These are phyloP conservation scores for Staphylotrichum longicolle DNA, from an alignment of 495 filamentous ascomycete species.

Conservation along the genomic window DNA sequence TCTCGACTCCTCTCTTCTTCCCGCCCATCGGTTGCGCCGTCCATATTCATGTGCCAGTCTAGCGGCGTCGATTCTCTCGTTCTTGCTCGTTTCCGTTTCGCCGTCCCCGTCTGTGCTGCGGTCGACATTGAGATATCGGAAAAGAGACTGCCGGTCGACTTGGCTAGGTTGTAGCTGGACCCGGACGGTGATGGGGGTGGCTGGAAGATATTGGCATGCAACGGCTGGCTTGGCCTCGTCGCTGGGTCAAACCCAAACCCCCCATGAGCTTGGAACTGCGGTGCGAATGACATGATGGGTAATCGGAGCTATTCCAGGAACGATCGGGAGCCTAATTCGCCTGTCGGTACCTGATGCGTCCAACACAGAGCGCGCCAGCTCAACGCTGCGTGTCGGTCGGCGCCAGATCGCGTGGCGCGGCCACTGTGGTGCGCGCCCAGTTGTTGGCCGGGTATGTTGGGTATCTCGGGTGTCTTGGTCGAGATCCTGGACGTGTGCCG, in stretches of 20 bases:
- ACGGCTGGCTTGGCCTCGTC: constrained; percentile 39
- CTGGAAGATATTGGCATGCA: constrained; percentile 62
- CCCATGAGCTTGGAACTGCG: constrained; percentile 49
- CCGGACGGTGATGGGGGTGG: constrained; percentile 63
- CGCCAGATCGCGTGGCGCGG: not conserved
- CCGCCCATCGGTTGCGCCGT: constrained; percentile 28
- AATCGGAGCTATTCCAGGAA: not conserved
- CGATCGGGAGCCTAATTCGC: not conserved
- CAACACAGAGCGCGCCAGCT: not conserved
- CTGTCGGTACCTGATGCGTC: constrained; percentile 6
- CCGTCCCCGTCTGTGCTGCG: constrained; percentile 24
- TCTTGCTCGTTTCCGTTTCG: constrained; percentile 42
- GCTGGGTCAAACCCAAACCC: constrained; percentile 50
- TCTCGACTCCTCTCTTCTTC: constrained; percentile 29
- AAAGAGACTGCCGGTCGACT: constrained; percentile 54
- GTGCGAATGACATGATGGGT: constrained; percentile 41
- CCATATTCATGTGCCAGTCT: constrained; percentile 36
- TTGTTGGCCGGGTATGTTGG: not conserved
- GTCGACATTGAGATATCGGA: constrained; percentile 41
- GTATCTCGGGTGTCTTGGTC: no score
- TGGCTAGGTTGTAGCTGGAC: constrained; percentile 56
- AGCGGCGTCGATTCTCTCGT: constrained; percentile 37
- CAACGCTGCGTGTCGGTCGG: constrained; percentile 1
- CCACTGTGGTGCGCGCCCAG: not conserved
- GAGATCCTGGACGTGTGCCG: not conserved